Conservation (phyloP, 2,329 filamentous ascomycete species). For the Elsinoe necatrix region DNA sequence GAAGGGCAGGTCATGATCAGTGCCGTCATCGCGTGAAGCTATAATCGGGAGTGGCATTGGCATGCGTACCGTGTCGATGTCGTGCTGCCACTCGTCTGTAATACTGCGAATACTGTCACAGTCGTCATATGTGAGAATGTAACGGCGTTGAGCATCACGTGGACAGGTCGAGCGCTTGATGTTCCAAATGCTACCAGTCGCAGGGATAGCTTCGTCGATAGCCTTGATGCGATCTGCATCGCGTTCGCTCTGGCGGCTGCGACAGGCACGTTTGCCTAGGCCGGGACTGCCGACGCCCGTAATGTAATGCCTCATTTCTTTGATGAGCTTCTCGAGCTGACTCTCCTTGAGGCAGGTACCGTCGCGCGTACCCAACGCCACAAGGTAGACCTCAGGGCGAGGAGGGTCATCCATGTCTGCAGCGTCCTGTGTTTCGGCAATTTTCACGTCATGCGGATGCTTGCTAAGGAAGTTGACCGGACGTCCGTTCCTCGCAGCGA, state of each 20-base stretch:
- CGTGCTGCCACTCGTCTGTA: background rate
- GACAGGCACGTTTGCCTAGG: background rate
- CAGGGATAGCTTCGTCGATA: background rate
- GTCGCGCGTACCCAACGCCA: background rate
- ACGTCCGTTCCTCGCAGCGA: background rate
- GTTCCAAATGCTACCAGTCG: background rate
- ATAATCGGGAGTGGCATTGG: background rate
- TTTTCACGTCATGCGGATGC: background rate
- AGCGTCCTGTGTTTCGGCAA: background rate
- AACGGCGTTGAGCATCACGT: background rate
- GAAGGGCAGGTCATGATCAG: background rate
- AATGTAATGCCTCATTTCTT: constrained; percentile 1
- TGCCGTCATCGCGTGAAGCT: background rate
- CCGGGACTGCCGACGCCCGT: background rate
- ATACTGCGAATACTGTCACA: background rate
- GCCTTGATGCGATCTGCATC: background rate
- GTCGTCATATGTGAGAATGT: constrained; percentile 2
- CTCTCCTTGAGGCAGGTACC: background rate
- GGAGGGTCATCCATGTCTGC: background rate
- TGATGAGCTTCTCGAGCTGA: background rate
- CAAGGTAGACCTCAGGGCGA: constrained; percentile 1
- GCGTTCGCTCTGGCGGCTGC: constrained; percentile 1
- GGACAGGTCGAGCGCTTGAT: background rate
- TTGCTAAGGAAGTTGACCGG: background rate
- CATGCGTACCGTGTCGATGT: background rate